phyloP scores from a whole-genome alignment of 1,139 yeast genomes.

The Suhomyces anneliseae region DNA sequence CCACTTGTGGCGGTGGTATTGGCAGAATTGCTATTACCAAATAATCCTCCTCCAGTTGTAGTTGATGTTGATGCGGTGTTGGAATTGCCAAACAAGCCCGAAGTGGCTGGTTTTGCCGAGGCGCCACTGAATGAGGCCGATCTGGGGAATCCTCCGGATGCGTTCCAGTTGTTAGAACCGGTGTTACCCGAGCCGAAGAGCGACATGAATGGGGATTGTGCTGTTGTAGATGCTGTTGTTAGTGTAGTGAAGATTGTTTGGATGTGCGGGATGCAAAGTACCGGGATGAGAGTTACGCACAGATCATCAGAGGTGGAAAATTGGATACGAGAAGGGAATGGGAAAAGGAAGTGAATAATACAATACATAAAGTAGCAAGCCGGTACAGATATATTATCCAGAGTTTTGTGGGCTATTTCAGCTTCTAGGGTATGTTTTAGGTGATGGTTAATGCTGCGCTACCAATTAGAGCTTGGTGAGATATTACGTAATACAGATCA shows the following conservation, averaged over 20 bases:
- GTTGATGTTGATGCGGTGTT: conserved; percentile 8
- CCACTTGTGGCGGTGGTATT: not conserved
- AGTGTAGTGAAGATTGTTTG: not conserved
- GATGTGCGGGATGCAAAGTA: not conserved
- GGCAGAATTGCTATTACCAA: conserved; percentile 1
- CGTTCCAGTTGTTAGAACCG: conserved; percentile 24
- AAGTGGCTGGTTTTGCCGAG: conserved; percentile 4
- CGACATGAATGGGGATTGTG: conserved; percentile 4
- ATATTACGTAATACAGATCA: too few species aligned
- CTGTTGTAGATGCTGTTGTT: not conserved
- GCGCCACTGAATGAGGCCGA: conserved; percentile 20
- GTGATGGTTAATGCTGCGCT: too few species aligned
- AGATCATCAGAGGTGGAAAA: not conserved
- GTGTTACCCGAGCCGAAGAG: conserved; percentile 9
- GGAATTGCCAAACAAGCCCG: conserved; percentile 20
- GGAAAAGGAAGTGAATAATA: too few species aligned
- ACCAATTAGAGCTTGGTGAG: too few species aligned
- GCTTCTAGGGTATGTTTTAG: too few species aligned
- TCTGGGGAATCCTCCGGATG: conserved; percentile 27
- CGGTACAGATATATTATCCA: too few species aligned
- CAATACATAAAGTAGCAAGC: too few species aligned
- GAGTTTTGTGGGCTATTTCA: too few species aligned
- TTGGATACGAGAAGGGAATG: too few species aligned
- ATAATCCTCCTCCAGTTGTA: conserved; percentile 10
- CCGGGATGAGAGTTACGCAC: conserved; percentile 1